These are phyloP conservation scores for Dimargaris verticillata DNA, from an alignment of 192 early-diverging fungal species.

Conservation along the genomic window DNA sequence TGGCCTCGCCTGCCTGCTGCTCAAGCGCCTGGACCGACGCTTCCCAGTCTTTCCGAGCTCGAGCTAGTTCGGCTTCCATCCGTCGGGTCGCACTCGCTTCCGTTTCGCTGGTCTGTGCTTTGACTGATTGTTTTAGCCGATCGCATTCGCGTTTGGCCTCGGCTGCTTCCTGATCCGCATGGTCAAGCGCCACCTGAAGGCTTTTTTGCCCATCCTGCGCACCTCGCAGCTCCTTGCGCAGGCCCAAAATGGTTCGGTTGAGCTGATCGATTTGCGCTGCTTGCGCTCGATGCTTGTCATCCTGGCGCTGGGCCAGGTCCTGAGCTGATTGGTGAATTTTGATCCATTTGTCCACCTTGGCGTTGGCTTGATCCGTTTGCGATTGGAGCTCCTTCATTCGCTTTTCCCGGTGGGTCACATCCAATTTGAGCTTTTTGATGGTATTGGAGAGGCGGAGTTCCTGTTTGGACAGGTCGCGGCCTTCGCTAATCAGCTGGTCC, in stretches of 20 bases:
- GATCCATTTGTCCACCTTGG: conserved; percentile 31
- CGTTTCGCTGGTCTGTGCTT: conserved; percentile 25
- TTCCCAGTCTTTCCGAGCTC: neutral
- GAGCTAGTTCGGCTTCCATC: neutral
- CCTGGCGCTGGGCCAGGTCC: conserved; percentile 23
- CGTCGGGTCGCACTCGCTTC: conserved; percentile 11
- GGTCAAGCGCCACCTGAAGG: conserved; percentile 15
- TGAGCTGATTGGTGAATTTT: conserved; percentile 20
- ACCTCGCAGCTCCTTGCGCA: conserved; percentile 16
- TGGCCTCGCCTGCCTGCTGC: conserved; percentile 20
- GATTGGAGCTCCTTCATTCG: conserved; percentile 26
- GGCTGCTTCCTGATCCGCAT: conserved; percentile 21
- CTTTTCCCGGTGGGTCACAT: conserved; percentile 45
- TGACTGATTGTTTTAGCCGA: conserved; percentile 21
- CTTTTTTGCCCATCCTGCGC: conserved; percentile 14
- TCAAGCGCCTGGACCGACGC: conserved; percentile 19
- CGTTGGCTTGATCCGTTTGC: conserved; percentile 27
- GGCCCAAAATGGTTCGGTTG: conserved; percentile 8
- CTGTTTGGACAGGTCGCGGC: conserved; percentile 60
- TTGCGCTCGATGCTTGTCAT: conserved; percentile 16
- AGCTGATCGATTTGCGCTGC: conserved; percentile 10
- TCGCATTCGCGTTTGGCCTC: conserved; percentile 10
- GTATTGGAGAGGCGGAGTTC: conserved; percentile 51
- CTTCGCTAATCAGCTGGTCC: conserved; percentile 26
- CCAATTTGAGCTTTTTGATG: conserved; percentile 55